Conservation (phyloP, 2,329 filamentous ascomycete genomes). For the Fusarium sp. region DNA sequence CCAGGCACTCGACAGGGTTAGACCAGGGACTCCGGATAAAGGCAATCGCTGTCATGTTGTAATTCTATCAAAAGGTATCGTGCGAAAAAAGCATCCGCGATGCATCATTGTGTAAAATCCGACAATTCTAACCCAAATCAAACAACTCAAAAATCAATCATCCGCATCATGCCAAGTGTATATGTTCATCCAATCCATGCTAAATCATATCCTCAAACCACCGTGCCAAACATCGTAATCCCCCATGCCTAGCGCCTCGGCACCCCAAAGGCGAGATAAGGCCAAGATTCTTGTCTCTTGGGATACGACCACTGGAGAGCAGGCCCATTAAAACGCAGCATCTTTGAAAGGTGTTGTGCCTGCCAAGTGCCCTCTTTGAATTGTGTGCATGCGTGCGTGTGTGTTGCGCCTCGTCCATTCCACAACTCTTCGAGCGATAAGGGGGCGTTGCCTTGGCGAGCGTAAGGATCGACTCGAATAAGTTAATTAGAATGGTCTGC, state of each 20-base stretch:
- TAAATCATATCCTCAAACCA: constrained; percentile 37
- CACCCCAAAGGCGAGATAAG: constrained; percentile 13
- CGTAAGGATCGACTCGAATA: constrained; percentile 46
- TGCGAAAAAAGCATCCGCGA: constrained; percentile 29
- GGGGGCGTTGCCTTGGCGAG: constrained; percentile 37
- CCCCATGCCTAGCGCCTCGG: constrained; percentile 18
- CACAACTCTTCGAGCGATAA: constrained; percentile 27
- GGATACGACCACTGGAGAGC: constrained; percentile 31
- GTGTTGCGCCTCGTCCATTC: constrained; percentile 23
- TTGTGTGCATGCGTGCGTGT: constrained; percentile 14
- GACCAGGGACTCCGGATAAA: neutral
- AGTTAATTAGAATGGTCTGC: constrained; percentile 48
- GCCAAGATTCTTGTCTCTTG: constrained; percentile 19
- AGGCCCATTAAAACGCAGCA: constrained; percentile 42
- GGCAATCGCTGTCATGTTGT: constrained; percentile 7
- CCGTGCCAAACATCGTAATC: constrained; percentile 24
- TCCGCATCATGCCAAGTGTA: constrained; percentile 6
- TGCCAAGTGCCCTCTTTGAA: constrained; percentile 31
- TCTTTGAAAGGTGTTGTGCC: constrained; percentile 36
- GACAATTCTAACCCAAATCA: constrained; percentile 20
- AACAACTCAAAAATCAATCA: constrained; percentile 5
- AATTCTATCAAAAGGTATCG: constrained; percentile 42
- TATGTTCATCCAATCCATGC: constrained; percentile 37
- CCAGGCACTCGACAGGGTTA: neutral
- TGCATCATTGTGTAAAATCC: constrained; percentile 23